These are phyloP conservation scores for Inga oerstediana DNA, from an alignment of 306 rosid genomes.

Conservation along the genomic window DNA sequence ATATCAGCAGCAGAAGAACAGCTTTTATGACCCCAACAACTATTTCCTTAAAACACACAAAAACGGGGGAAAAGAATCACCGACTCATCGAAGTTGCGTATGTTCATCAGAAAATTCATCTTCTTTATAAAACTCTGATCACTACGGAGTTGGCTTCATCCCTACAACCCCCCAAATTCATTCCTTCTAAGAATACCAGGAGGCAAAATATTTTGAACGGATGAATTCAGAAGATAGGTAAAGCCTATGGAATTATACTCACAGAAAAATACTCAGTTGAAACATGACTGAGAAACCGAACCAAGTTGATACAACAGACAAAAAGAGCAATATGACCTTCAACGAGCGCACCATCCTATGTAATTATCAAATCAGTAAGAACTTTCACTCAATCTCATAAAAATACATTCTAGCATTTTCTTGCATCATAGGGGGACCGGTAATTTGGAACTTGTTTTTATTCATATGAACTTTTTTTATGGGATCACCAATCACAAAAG, in stretches of 20 bases:
- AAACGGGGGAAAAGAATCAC: not conserved
- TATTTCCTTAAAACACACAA: not conserved
- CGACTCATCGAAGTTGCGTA: constrained; percentile 8
- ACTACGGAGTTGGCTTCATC: not conserved
- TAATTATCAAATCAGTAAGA: no score
- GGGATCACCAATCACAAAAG: no score
- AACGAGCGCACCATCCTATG: not conserved
- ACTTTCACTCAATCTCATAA: no score
- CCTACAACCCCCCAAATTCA: not conserved
- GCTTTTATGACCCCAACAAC: not conserved
- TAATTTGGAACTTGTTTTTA: no score
- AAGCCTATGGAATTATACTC: constrained; percentile 1
- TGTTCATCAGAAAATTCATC: constrained; percentile 2
- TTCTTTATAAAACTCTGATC: not conserved
- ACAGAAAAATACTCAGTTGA: not conserved
- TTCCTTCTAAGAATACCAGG: constrained; percentile 17
- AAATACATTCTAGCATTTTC: no score
- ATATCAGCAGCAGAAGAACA: not conserved
- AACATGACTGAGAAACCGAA: not conserved
- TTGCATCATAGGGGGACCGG: no score
- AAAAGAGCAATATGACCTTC: not conserved
- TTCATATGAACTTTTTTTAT: no score
- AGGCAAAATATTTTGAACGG: not conserved
- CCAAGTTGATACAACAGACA: constrained; percentile 19
- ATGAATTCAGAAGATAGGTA: not conserved